phyloP scores from a whole-genome alignment of 345 rosid genomes.

The Streptanthus diversifolius region DNA sequence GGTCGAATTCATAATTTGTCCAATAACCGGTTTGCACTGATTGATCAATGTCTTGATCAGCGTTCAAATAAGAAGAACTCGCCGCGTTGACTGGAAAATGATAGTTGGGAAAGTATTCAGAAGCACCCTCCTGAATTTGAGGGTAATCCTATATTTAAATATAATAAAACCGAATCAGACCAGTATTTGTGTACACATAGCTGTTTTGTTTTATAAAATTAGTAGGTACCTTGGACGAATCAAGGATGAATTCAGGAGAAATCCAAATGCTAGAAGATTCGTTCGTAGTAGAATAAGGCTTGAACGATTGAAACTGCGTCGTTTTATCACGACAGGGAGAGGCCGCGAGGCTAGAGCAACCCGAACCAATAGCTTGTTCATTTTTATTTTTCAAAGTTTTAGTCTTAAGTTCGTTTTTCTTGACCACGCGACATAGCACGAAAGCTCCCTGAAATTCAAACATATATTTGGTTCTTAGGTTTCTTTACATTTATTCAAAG shows the following conservation, averaged over 20 bases:
- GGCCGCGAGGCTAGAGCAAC: slow-evolving; percentile 46
- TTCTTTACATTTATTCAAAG: not conserved
- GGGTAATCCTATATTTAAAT: slow-evolving; percentile 48
- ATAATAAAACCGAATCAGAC: not conserved
- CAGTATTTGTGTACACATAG: not conserved
- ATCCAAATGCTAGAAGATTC: slow-evolving; percentile 51
- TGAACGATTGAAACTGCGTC: slow-evolving; percentile 32
- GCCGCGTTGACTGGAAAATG: slow-evolving; percentile 35
- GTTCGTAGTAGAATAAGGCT: slow-evolving; percentile 33
- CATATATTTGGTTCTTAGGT: not conserved
- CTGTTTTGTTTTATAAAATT: not conserved
- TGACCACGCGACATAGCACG: slow-evolving; percentile 71
- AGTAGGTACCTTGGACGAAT: slow-evolving; percentile 66
- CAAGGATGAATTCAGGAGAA: slow-evolving; percentile 72
- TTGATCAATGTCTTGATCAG: slow-evolving; percentile 42
- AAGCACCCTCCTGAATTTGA: slow-evolving; percentile 39
- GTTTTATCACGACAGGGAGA: slow-evolving; percentile 44
- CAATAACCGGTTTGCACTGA: slow-evolving; percentile 39
- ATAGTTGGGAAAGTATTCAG: slow-evolving; percentile 36
- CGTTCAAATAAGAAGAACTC: slow-evolving; percentile 32
- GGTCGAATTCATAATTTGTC: slow-evolving; percentile 45
- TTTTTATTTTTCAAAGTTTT: slow-evolving; percentile 41
- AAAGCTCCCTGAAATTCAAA: slow-evolving; percentile 55
- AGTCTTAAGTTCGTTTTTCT: slow-evolving; percentile 52
- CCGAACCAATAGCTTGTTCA: slow-evolving; percentile 43